Evolutionary conservation across 805 yeast genomes (phyloP), one percentile per base, ranked within the genome.

Genomic region (Metschnikowia lochheadii): DNA sequence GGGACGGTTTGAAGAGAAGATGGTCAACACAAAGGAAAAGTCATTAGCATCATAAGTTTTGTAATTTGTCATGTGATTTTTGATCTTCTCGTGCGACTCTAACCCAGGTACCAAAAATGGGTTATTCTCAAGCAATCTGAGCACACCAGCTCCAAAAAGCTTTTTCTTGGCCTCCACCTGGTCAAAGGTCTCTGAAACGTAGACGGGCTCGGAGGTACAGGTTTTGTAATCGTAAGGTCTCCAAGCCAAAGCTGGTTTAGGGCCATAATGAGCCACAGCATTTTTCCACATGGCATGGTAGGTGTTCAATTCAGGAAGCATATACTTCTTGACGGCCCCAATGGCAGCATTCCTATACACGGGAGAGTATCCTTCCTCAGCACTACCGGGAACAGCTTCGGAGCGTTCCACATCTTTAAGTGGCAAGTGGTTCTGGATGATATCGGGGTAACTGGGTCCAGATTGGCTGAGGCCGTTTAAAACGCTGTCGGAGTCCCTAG

Each of bases 1-100:
- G 7, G 78, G 72, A 44, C 82, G 71, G 62, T 85, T 85, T 17
- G 75, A 71, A 21, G 85, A 76, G 63, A 80, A 79, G 17, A 85
- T 58, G 1, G 85, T 71, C 42, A 84, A 76, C 36, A 83, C 68
- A 57, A 82, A 84, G 4, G 72, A 62, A 21, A 53, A 50, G 36
- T 56, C 44, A 32, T 48, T 21, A 15, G 48, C 51, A 34, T 49
- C 39, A 49, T 56, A 61, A n/a, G 29, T 26, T 6, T 23, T 18
- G 54, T 41, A 52, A 42, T 53, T 46, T 2, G 38, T 32, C 5
- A 10, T 34, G 47, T 64, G 68, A 36, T 46, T 14, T 41, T 56
- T 63, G 49, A 64, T 57, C 42, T 64, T 64, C 29, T 45, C 51
- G 53, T 63, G 68, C 21, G 61, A 46, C 21, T 51, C 61, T 44